These are phyloP conservation scores for Sextonia rubra DNA, from an alignment of 164 flowering plant genomes.

Conservation along the genomic window DNA sequence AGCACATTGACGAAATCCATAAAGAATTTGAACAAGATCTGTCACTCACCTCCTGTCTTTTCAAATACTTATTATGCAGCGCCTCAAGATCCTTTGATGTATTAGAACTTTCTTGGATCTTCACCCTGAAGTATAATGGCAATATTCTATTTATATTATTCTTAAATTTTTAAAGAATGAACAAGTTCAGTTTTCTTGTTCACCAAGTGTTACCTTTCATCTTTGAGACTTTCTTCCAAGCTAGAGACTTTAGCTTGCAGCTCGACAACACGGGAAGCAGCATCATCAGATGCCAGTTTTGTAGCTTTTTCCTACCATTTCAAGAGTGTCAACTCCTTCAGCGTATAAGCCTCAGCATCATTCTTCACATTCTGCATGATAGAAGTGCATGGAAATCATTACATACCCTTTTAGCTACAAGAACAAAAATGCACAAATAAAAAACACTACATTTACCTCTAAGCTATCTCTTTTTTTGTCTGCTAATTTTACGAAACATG, in stretches of 20 bases:
- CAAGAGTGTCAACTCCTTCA: constrained; percentile 74
- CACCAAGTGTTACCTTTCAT: constrained; percentile 49
- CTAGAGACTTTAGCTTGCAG: constrained; percentile 46
- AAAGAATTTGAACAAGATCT: not conserved
- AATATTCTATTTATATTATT: not conserved
- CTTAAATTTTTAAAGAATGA: not conserved
- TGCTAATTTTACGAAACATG: constrained; percentile 94
- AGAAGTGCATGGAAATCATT: not conserved
- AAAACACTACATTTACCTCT: constrained; percentile 49
- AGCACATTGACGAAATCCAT: not conserved
- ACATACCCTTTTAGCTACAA: not conserved
- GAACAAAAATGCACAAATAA: not conserved
- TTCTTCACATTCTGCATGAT: constrained; percentile 71
- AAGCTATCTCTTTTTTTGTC: constrained; percentile 90
- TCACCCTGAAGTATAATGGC: constrained; percentile 45
- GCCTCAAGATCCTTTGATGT: constrained; percentile 74
- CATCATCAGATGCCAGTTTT: constrained; percentile 69
- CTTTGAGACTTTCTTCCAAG: constrained; percentile 63
- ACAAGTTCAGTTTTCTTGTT: not conserved
- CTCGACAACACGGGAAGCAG: constrained; percentile 37
- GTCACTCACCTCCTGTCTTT: constrained; percentile 66
- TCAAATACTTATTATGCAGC: constrained; percentile 60
- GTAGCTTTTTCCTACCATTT: constrained; percentile 96
- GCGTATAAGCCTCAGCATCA: constrained; percentile 93
- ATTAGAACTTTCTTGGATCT: constrained; percentile 47